Percentiles rank a stretch among this genome's conserved stretches.
Evolutionary conservation across 257 asterid species (phyloP).

Genomic region (Petrea volubilis): DNA sequence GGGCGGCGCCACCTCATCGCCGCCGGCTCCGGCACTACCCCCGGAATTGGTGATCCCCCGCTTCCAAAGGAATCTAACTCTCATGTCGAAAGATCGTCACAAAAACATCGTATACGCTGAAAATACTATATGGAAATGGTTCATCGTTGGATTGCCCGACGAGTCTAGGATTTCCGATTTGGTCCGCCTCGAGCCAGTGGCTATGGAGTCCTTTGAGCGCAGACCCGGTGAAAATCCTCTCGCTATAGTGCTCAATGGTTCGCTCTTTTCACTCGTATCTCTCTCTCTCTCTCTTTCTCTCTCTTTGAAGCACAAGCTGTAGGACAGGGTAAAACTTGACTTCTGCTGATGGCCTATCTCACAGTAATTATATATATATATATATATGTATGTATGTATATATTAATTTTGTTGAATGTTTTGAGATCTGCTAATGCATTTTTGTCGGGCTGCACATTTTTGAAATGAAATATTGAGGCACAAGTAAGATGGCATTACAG

Average conservation of each 20-base stretch:
- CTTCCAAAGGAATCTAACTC: conserved; percentile 17
- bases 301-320: no score
- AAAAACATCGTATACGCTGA: conserved; percentile 27
- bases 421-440: neutral
- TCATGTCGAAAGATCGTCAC: neutral
- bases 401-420: neutral
- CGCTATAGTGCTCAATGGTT: conserved; percentile 41
- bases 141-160: conserved; percentile 45
- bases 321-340: neutral
- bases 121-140: conserved; percentile 43
- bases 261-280: neutral
- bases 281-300: no score
- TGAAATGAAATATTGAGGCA: no score
- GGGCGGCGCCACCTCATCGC: conserved; percentile 11
- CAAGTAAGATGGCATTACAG: no score
- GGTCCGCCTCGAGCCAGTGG: conserved; percentile 35
- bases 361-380: no score
- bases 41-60: conserved; percentile 27
- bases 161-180: conserved; percentile 25
- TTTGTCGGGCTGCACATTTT: neutral
- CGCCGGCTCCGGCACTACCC: conserved; percentile 31
- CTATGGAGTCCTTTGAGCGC: conserved; percentile 22
- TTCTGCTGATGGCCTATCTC: neutral
- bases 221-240: conserved; percentile 22
- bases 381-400: no score